A percentile compares a stretch with the other conserved stretches of the same genome.
These are phyloP conservation scores for Phytophthora pseudosyringae DNA, from an alignment of 352 stramenopile species.

Conservation along the genomic window DNA sequence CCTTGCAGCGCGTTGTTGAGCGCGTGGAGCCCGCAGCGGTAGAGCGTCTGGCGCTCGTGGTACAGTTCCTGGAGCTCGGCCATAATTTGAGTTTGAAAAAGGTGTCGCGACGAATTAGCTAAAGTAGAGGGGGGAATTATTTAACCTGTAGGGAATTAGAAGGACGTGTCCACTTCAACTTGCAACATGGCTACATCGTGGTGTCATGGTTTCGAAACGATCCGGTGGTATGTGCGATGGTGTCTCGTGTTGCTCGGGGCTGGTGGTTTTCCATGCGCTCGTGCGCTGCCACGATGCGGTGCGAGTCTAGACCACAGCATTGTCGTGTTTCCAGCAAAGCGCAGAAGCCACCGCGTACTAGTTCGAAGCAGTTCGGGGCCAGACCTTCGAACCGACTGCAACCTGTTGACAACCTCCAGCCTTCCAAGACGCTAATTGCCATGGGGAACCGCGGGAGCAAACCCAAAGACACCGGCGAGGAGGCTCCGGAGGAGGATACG, in stretches of 20 bases:
- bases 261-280: conserved; percentile 29
- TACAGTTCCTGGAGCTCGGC: conserved; percentile 43
- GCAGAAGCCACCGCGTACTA: conserved; percentile 4
- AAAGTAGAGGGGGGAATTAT: neutral
- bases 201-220: conserved; percentile 37
- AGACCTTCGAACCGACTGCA: neutral
- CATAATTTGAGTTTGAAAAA: conserved; percentile 3
- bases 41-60: conserved; percentile 77
- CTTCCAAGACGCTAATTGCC: neutral
- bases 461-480: conserved; percentile 15
- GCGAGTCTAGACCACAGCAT: conserved; percentile 8
- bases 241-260: conserved; percentile 1
- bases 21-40: conserved; percentile 81
- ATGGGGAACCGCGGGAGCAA: conserved; percentile 40
- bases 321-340: conserved; percentile 26
- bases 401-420: neutral
- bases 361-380: neutral
- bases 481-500: conserved; percentile 10
- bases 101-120: neutral
- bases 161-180: conserved; percentile 21
- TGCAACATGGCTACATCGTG: conserved; percentile 24
- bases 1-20: conserved; percentile 85
- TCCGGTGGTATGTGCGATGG: conserved; percentile 19
- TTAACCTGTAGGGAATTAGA: conserved; percentile 11
- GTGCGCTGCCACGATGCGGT: neutral